Percentiles rank a stretch among this genome's conserved stretches.
phyloP scores from a whole-genome alignment of 441 rosid species.

The Gossypium trilobum region DNA sequence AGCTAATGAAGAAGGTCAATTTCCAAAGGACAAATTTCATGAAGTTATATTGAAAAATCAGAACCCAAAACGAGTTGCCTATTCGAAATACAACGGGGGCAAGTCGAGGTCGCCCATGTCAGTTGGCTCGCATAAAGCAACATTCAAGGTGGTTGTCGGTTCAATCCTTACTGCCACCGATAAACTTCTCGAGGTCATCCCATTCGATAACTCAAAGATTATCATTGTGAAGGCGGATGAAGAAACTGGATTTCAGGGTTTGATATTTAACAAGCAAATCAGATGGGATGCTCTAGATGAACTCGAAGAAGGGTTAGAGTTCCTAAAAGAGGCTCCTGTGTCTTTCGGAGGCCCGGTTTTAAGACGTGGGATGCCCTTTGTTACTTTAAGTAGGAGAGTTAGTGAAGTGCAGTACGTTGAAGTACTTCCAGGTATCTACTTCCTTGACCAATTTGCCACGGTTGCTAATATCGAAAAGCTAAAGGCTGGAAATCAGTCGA shows the following conservation, averaged over 20 bases:
- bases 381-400: constrained; percentile 46
- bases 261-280: constrained; percentile 67
- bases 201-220: constrained; percentile 62
- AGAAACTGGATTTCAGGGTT: constrained; percentile 57
- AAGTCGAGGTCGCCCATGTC: constrained; percentile 22
- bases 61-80: constrained; percentile 23
- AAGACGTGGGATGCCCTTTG: constrained; percentile 48
- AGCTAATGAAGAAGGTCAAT: constrained; percentile 19
- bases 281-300: constrained; percentile 59
- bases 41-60: constrained; percentile 45
- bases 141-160: constrained; percentile 40
- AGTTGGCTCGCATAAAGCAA: constrained; percentile 20
- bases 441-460: constrained; percentile 55
- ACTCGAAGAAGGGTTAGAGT: constrained; percentile 39
- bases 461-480: constrained; percentile 37
- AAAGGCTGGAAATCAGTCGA: constrained; percentile 37
- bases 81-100: constrained; percentile 16
- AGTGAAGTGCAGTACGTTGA: constrained; percentile 31
- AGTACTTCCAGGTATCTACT: constrained; percentile 60
- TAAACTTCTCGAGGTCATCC: constrained; percentile 35
- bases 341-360: constrained; percentile 74
- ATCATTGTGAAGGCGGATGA: constrained; percentile 55
- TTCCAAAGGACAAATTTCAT: constrained; percentile 32
- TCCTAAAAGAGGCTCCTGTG: constrained; percentile 59
- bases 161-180: constrained; percentile 63